phyloP scores from a whole-genome alignment of 2,329 filamentous ascomycete genomes.

The Pyrenochaeta sp. region DNA sequence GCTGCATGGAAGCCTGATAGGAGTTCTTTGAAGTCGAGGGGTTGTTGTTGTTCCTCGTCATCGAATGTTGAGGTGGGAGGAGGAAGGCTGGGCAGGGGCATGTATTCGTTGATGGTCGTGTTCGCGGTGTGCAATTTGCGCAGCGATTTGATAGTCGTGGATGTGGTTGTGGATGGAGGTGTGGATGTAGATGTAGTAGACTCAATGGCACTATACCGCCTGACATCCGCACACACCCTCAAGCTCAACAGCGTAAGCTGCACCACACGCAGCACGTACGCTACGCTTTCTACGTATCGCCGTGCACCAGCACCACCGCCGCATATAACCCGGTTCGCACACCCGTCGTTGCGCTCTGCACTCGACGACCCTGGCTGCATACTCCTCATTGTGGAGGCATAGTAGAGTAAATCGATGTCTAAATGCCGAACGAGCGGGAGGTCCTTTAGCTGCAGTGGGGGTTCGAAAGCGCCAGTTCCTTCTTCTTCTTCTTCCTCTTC shows the following conservation, averaged over 20 bases:
- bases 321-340: too few species aligned
- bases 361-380: background rate
- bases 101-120: background rate
- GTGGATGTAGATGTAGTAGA: background rate
- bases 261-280: constrained; percentile 21
- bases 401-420: constrained; percentile 40
- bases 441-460: constrained; percentile 32
- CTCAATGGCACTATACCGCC: constrained; percentile 11
- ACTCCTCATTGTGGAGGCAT: constrained; percentile 11
- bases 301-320: constrained; percentile 15
- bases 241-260: constrained; percentile 16
- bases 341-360: too few species aligned
- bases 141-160: too few species aligned
- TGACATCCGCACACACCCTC: constrained; percentile 23
- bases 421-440: constrained; percentile 35
- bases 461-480: constrained; percentile 33
- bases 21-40: constrained; percentile 26
- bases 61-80: background rate
- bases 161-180: background rate
- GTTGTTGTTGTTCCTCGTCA: constrained; percentile 3
- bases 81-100: background rate
- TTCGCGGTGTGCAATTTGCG: background rate
- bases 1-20: constrained; percentile 37
- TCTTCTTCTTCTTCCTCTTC: constrained; percentile 6
- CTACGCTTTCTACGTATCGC: constrained; percentile 33